Evolutionary conservation across 352 stramenopile genomes (phyloP).

Genomic region (Globisporangium iwayamae): DNA sequence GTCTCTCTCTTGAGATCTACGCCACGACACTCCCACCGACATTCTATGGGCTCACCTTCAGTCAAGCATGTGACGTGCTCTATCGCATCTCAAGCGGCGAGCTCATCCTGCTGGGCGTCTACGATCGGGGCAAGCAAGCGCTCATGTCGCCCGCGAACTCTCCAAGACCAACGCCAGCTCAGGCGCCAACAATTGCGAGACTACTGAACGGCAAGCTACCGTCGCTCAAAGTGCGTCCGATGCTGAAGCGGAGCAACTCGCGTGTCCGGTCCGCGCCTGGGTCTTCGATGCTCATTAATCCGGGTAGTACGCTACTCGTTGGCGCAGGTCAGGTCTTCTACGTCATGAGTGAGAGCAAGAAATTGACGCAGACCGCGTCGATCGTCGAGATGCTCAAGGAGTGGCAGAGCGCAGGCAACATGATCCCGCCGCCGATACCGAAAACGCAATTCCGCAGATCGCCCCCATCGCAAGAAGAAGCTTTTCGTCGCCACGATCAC

Average conservation of each 20-base stretch:
- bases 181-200: neutral
- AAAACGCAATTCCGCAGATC: neutral
- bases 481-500: neutral
- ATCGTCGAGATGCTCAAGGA: constrained; percentile 37
- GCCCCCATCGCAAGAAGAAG: neutral
- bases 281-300: constrained; percentile 43
- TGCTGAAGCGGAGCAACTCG: constrained; percentile 17
- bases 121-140: constrained; percentile 19
- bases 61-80: constrained; percentile 42
- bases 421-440: constrained; percentile 24
- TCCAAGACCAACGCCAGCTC: neutral
- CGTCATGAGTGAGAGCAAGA: constrained; percentile 66
- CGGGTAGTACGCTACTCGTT: constrained; percentile 42
- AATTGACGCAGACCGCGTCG: constrained; percentile 40
- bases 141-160: neutral
- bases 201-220: constrained; percentile 8
- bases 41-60: constrained; percentile 52
- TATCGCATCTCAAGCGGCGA: constrained; percentile 59
- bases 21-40: constrained; percentile 37
- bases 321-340: constrained; percentile 49
- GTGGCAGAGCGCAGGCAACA: constrained; percentile 43
- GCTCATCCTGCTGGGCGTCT: constrained; percentile 51
- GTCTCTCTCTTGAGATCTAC: constrained; percentile 57
- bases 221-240: constrained; percentile 11
- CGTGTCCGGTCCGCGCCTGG: neutral